A percentile compares a stretch with the other conserved stretches of the same genome.
phyloP scores from a whole-genome alignment of 352 stramenopile genomes.

The Phytophthora vignae region DNA sequence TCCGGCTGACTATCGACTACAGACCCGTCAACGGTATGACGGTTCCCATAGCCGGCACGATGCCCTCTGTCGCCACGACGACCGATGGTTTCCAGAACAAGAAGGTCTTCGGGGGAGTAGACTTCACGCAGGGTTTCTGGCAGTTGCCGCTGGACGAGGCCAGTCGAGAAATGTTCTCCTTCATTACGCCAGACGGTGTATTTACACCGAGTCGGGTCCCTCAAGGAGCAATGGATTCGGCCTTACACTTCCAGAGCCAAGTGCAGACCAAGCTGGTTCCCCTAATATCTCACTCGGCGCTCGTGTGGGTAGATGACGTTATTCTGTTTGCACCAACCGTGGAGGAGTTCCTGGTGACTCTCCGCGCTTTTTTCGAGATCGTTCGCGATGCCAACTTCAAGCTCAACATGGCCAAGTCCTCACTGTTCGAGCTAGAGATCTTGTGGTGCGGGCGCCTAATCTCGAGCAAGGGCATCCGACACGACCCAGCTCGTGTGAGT shows the following conservation, averaged over 20 bases:
- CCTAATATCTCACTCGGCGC: constrained; percentile 10
- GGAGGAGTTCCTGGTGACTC: not conserved
- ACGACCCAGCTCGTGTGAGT: no score
- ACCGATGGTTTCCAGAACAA: not conserved
- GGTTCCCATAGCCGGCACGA: not conserved
- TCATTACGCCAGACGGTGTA: not conserved
- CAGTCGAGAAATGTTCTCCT: not conserved
- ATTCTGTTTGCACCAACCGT: constrained; percentile 20
- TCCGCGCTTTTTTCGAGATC: not conserved
- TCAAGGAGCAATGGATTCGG: constrained; percentile 5
- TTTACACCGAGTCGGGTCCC: not conserved
- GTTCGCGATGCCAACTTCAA: not conserved
- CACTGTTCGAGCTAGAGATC: not conserved
- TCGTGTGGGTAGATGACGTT: constrained; percentile 41
- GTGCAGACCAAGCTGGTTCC: not conserved
- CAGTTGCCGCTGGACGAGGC: not conserved
- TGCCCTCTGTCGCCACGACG: not conserved
- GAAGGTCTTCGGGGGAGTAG: not conserved
- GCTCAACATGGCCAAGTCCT: not conserved
- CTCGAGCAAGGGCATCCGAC: not conserved
- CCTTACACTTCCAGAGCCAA: not conserved
- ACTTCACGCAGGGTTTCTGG: not conserved
- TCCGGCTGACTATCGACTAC: not conserved
- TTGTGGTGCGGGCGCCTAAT: not conserved
- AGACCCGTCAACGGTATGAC: not conserved